These are phyloP conservation scores for Eruca vesicaria DNA, from an alignment of 441 rosid genomes.

Conservation along the genomic window DNA sequence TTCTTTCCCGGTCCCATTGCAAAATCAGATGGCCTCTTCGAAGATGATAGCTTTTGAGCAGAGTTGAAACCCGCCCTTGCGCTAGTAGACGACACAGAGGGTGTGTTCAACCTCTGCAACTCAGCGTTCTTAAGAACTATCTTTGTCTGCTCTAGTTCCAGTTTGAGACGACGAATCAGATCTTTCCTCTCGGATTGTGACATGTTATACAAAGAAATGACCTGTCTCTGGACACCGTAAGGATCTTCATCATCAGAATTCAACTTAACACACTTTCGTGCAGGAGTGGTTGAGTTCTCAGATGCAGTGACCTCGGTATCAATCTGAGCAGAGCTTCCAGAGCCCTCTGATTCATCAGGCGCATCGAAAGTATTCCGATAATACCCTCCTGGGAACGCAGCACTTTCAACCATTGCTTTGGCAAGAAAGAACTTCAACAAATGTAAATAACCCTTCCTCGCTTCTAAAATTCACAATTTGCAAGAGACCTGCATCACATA, in stretches of 20 bases:
- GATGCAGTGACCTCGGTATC: conserved; percentile 59
- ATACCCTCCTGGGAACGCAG: conserved; percentile 55
- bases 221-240: conserved; percentile 52
- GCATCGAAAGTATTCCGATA: conserved; percentile 43
- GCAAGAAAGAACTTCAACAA: conserved; percentile 19
- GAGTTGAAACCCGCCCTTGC: conserved; percentile 53
- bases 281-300: conserved; percentile 54
- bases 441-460: conserved; percentile 1
- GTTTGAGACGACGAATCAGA: conserved; percentile 43
- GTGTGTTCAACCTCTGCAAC: conserved; percentile 41
- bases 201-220: conserved; percentile 47
- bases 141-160: conserved; percentile 57
- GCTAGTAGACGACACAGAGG: conserved; percentile 48
- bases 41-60: conserved; percentile 35
- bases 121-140: conserved; percentile 50
- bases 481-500: conserved; percentile 29
- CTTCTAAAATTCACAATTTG: conserved; percentile 20
- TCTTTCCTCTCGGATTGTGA: conserved; percentile 49
- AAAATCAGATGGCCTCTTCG: conserved; percentile 41
- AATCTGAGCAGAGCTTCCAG: conserved; percentile 59
- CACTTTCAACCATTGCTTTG: conserved; percentile 52
- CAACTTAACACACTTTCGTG: conserved; percentile 51
- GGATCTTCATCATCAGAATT: conserved; percentile 45
- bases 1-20: conserved; percentile 50
- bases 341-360: conserved; percentile 63